Evolutionary conservation across 768 basidiomycete genomes (phyloP).

Genomic region (Tephrocybe rancida): DNA sequence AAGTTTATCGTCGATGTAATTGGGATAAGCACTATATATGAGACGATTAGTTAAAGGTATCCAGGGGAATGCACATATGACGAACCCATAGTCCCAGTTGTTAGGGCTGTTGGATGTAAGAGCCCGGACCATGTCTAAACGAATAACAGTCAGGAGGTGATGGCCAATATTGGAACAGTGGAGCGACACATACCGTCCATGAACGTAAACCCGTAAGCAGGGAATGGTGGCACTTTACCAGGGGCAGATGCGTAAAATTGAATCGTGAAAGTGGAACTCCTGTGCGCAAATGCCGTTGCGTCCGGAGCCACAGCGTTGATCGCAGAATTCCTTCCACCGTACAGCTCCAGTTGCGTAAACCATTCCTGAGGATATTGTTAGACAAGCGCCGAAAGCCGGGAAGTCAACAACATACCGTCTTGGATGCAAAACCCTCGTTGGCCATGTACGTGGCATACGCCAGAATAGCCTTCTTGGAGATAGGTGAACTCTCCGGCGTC

Average conservation of each 20-base stretch:
- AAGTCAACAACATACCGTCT: too few species aligned
- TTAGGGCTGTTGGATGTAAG: slow-evolving; percentile 27
- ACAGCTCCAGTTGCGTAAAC: slow-evolving; percentile 43
- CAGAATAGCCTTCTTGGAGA: slow-evolving; percentile 29
- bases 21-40: slow-evolving; percentile 35
- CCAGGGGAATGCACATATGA: not conserved
- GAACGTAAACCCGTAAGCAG: slow-evolving; percentile 43
- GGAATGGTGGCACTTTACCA: slow-evolving; percentile 40
- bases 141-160: not conserved
- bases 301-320: slow-evolving; percentile 41
- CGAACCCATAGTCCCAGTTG: slow-evolving; percentile 31
- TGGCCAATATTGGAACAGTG: not conserved
- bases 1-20: slow-evolving; percentile 41
- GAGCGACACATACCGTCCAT: slow-evolving; percentile 30
- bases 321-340: slow-evolving; percentile 46
- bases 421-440: slow-evolving; percentile 27
- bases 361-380: too few species aligned
- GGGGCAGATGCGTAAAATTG: slow-evolving; percentile 51
- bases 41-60: not conserved
- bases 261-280: slow-evolving; percentile 45
- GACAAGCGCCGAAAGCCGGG: too few species aligned
- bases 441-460: slow-evolving; percentile 37
- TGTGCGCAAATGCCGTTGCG: slow-evolving; percentile 47
- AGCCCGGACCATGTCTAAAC: slow-evolving; percentile 26
- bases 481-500: slow-evolving; percentile 29